Evolutionary conservation across 192 early-diverging fungal species (phyloP).

Genomic region (Spizellomyces punctatus): DNA sequence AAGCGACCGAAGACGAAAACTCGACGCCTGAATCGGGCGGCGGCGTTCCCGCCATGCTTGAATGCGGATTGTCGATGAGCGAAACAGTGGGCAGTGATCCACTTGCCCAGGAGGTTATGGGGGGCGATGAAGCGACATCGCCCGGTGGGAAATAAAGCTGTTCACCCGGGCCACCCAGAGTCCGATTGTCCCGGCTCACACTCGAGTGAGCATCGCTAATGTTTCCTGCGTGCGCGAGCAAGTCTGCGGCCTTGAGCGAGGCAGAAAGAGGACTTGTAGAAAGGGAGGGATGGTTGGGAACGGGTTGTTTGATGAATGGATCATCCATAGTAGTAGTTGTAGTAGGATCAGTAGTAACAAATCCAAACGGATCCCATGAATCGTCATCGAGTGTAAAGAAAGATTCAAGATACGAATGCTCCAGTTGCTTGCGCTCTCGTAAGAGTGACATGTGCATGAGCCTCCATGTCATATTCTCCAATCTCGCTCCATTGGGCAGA

Average conservation of each 20-base stretch:
- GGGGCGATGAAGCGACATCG: not conserved
- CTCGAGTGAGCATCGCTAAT: constrained; percentile 18
- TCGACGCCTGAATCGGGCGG: not conserved
- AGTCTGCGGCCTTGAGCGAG: too few relatives aligned
- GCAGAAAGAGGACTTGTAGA: too few relatives aligned
- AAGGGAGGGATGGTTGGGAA: too few relatives aligned
- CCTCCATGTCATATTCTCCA: constrained; percentile 83
- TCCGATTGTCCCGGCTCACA: constrained; percentile 24
- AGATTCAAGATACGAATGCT: too few relatives aligned
- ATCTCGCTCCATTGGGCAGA: constrained; percentile 69
- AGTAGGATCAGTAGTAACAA: too few relatives aligned
- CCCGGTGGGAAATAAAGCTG: not conserved
- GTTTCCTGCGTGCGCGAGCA: constrained; percentile 6
- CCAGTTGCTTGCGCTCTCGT: not conserved
- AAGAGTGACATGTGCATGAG: constrained; percentile 66
- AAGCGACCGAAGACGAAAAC: not conserved
- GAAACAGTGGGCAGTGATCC: too few relatives aligned
- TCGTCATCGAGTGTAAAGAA: too few relatives aligned
- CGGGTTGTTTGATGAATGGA: too few relatives aligned
- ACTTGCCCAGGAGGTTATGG: not conserved
- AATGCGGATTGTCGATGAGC: too few relatives aligned
- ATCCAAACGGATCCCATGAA: too few relatives aligned
- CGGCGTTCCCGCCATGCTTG: not conserved
- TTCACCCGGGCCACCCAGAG: constrained; percentile 21
- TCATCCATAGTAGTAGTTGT: too few relatives aligned